These are phyloP conservation scores for Xylariales sp. DNA, from an alignment of 2,329 filamentous ascomycete genomes.

Conservation along the genomic window DNA sequence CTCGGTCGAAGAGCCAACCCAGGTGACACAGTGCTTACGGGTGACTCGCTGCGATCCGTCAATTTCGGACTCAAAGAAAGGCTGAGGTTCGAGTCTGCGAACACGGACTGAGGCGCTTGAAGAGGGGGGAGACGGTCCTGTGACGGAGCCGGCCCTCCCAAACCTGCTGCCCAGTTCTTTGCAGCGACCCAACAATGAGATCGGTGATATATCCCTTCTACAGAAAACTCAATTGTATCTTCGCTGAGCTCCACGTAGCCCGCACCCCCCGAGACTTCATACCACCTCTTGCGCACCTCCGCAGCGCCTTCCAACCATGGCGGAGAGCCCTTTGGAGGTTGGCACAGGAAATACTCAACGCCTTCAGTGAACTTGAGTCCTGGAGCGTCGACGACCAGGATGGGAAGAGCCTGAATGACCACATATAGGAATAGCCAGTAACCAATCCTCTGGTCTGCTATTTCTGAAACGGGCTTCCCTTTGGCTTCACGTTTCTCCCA, in stretches of 20 bases:
- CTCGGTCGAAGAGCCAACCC: slow-evolving; percentile 21
- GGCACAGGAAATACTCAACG: slow-evolving; percentile 78
- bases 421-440: slow-evolving; percentile 81
- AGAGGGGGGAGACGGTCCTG: slow-evolving; percentile 18
- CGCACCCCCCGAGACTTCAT: slow-evolving; percentile 63
- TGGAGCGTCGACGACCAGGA: slow-evolving; percentile 72
- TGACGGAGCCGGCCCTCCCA: slow-evolving; percentile 15
- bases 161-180: slow-evolving; percentile 27
- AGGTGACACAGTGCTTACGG: slow-evolving; percentile 20
- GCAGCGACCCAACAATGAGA: slow-evolving; percentile 31
- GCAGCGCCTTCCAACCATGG: slow-evolving; percentile 69
- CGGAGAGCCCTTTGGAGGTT: slow-evolving; percentile 65
- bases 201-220: slow-evolving; percentile 30
- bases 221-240: slow-evolving; percentile 48
- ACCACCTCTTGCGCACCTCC: slow-evolving; percentile 65
- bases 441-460: slow-evolving; percentile 67
- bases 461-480: slow-evolving; percentile 59
- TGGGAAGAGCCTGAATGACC: slow-evolving; percentile 70
- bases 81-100: slow-evolving; percentile 24
- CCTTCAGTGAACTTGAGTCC: slow-evolving; percentile 63
- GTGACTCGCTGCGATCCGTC: slow-evolving; percentile 24
- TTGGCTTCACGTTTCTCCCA: slow-evolving; percentile 67
- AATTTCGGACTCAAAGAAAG: slow-evolving; percentile 16
- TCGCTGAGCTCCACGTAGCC: slow-evolving; percentile 54
- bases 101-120: slow-evolving; percentile 26